Evolutionary conservation across 2,329 filamentous ascomycete genomes (phyloP).

Genomic region (Pseudogymnoascus sp.): DNA sequence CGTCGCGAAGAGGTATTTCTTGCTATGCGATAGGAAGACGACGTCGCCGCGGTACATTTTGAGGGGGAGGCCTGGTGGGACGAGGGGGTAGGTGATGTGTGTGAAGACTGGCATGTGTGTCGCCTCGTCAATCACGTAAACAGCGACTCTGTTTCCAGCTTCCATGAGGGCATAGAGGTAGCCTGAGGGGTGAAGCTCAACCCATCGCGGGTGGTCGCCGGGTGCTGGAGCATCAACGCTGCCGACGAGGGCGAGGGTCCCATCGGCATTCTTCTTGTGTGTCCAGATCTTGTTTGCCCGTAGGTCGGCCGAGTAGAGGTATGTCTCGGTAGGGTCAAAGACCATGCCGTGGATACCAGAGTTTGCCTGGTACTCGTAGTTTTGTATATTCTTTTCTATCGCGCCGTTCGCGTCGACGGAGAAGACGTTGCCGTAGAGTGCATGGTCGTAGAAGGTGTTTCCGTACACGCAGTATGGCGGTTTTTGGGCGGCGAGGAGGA

Average conservation of each 20-base stretch:
- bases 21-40: constrained; percentile 61
- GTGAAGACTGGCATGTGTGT: constrained; percentile 74
- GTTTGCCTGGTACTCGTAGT: constrained; percentile 61
- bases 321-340: constrained; percentile 63
- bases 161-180: constrained; percentile 87
- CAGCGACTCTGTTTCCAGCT: constrained; percentile 73
- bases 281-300: constrained; percentile 76
- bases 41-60: constrained; percentile 79
- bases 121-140: constrained; percentile 68
- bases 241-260: constrained; percentile 60
- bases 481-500: constrained; percentile 70
- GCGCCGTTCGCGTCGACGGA: constrained; percentile 46
- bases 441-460: constrained; percentile 83
- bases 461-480: constrained; percentile 78
- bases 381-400: constrained; percentile 59
- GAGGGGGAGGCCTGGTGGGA: constrained; percentile 54
- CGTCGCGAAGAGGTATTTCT: constrained; percentile 73
- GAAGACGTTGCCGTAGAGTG: constrained; percentile 74
- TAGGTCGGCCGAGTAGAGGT: constrained; percentile 73
- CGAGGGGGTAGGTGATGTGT: constrained; percentile 65
- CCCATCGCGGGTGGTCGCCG: constrained; percentile 78
- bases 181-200: constrained; percentile 71
- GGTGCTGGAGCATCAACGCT: constrained; percentile 61
- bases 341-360: constrained; percentile 77
- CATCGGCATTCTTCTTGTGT: constrained; percentile 60